A percentile compares a stretch with the other conserved stretches of the same genome.
Evolutionary conservation across 352 stramenopile species (phyloP).

Genomic region (Vaucheria bursata): DNA sequence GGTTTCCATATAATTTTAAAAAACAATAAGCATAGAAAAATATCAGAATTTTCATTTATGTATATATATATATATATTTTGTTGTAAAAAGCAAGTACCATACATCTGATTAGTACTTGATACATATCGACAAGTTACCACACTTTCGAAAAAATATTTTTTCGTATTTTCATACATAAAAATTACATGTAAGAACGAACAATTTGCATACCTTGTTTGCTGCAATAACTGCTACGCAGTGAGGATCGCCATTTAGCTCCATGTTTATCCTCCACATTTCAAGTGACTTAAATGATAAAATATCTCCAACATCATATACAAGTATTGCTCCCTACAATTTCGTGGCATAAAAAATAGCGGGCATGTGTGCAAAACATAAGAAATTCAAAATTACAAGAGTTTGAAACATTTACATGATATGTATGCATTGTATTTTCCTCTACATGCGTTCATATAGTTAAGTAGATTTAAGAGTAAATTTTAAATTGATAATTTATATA

Average conservation of each 20-base stretch:
- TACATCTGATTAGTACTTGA: background rate
- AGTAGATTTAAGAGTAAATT: background rate
- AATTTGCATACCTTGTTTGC: background rate
- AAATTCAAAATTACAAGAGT: background rate
- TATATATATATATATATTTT: background rate
- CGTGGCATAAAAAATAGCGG: slow-evolving; percentile 9
- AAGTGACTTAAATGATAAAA: slow-evolving; percentile 73
- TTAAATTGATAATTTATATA: background rate
- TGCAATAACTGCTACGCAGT: background rate
- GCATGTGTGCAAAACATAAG: background rate
- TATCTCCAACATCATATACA: slow-evolving; percentile 89
- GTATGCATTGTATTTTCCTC: background rate
- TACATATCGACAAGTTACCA: background rate
- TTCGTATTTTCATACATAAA: background rate
- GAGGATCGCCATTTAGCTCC: background rate
- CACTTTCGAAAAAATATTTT: background rate
- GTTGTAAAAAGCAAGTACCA: background rate
- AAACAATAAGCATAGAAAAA: background rate
- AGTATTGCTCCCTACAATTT: slow-evolving; percentile 74
- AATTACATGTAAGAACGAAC: background rate
- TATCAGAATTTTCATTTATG: background rate
- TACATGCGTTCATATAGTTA: background rate
- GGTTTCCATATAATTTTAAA: too few relatives aligned
- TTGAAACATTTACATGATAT: background rate
- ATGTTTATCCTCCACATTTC: slow-evolving; percentile 14